Conservation (phyloP, 805 yeast genomes). For the Alloascoidea hylecoeti region DNA sequence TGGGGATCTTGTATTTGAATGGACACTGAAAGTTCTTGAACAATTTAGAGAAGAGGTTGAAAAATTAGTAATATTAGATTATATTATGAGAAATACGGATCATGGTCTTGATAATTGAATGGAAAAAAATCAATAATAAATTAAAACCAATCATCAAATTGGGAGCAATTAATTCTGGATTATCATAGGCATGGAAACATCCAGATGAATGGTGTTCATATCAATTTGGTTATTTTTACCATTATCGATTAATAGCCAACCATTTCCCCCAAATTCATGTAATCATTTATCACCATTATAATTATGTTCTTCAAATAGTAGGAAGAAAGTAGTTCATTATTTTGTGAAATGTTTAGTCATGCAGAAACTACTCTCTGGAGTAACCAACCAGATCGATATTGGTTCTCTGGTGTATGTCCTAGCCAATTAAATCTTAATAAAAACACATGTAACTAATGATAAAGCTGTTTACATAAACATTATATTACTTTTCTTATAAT, state of each 20-base stretch:
- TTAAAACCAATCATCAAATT: conserved; percentile 22
- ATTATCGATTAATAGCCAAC: conserved; percentile 46
- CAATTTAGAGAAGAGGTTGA: conserved; percentile 52
- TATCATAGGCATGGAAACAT: conserved; percentile 70
- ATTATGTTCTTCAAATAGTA: conserved; percentile 56
- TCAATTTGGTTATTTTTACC: conserved; percentile 73
- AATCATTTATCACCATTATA: conserved; percentile 41
- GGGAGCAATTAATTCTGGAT: conserved; percentile 67
- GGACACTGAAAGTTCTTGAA: conserved; percentile 34
- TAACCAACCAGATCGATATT: no score
- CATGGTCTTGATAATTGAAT: conserved; percentile 70
- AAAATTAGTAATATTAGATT: conserved; percentile 56
- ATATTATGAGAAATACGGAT: conserved; percentile 63
- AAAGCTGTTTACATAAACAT: no score
- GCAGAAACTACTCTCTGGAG: no score
- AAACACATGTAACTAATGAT: no score
- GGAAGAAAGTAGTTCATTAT: conserved; percentile 38
- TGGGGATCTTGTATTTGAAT: conserved; percentile 27
- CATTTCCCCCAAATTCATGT: conserved; percentile 42
- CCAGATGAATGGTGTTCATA: conserved; percentile 75
- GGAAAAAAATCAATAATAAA: conserved; percentile 39
- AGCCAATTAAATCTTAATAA: no score
- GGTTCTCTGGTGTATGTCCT: no score
- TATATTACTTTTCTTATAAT: no score
- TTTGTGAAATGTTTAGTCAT: conserved; percentile 35